phyloP scores from a whole-genome alignment of 345 rosid species.

The Mallotus nudiflorus region DNA sequence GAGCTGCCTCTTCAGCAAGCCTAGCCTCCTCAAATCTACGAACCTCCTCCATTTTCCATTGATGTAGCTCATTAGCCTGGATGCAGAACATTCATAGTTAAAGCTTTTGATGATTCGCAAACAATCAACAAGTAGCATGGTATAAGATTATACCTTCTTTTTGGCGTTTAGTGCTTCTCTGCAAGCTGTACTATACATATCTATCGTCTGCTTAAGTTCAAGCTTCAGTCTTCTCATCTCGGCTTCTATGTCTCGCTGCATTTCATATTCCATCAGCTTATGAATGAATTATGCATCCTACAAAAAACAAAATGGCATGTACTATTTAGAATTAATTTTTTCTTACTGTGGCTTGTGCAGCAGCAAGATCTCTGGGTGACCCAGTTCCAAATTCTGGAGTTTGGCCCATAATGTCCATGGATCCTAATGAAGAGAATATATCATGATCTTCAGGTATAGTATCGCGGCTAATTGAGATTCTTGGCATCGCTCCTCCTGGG shows the following conservation, averaged over 20 bases:
- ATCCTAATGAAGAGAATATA: constrained; percentile 26
- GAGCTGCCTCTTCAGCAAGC: constrained; percentile 72
- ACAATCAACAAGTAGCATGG: not conserved
- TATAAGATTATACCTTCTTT: constrained; percentile 47
- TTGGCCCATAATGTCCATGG: constrained; percentile 39
- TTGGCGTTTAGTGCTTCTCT: constrained; percentile 83
- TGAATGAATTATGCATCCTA: not conserved
- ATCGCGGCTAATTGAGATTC: constrained; percentile 25
- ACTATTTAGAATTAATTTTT: not conserved
- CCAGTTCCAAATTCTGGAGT: constrained; percentile 30
- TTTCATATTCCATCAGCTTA: not conserved
- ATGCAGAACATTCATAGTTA: not conserved
- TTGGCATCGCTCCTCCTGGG: constrained; percentile 19
- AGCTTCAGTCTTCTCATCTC: constrained; percentile 88
- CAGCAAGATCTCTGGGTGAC: constrained; percentile 35
- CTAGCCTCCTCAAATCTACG: constrained; percentile 70
- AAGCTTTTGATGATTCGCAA: not conserved
- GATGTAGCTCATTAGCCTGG: constrained; percentile 74
- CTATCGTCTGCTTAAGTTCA: constrained; percentile 91
- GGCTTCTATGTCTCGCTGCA: constrained; percentile 67
- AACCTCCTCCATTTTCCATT: constrained; percentile 69
- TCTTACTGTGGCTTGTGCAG: constrained; percentile 43
- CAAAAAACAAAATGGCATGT: not conserved
- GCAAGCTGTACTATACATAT: constrained; percentile 87
- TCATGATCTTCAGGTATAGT: constrained; percentile 40